These are phyloP conservation scores for Aspergillus neotritici DNA, from an alignment of 2,329 filamentous ascomycete species.

Conservation along the genomic window DNA sequence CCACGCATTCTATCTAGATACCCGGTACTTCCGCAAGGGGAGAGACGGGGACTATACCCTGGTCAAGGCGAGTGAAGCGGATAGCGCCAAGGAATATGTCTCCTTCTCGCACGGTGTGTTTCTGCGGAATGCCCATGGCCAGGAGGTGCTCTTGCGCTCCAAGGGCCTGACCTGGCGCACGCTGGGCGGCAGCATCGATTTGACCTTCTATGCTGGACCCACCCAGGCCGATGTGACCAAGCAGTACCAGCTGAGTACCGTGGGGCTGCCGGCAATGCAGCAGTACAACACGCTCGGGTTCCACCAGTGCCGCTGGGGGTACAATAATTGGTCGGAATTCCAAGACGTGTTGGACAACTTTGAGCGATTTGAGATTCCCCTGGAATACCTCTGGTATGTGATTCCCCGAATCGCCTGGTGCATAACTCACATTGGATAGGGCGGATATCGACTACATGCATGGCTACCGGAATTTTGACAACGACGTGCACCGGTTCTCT, in stretches of 20 bases:
- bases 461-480: constrained; percentile 54
- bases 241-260: constrained; percentile 61
- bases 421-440: constrained; percentile 11
- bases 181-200: constrained; percentile 69
- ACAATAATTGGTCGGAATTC: constrained; percentile 64
- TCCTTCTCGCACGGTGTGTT: constrained; percentile 73
- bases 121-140: constrained; percentile 68
- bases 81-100: constrained; percentile 51
- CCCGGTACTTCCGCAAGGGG: constrained; percentile 60
- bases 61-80: constrained; percentile 49
- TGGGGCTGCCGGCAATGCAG: constrained; percentile 70
- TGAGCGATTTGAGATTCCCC: constrained; percentile 51
- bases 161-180: constrained; percentile 66
- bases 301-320: constrained; percentile 81
- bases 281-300: constrained; percentile 77
- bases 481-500: constrained; percentile 50
- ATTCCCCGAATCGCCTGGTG: not conserved
- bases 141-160: constrained; percentile 63
- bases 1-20: constrained; percentile 76
- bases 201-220: constrained; percentile 74
- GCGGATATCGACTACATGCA: constrained; percentile 55
- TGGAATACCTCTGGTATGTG: constrained; percentile 46
- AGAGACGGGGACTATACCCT: constrained; percentile 49
- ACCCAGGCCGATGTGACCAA: constrained; percentile 62
- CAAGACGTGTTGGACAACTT: constrained; percentile 53